Conservation (phyloP, 1,284 basidiomycete genomes). For the Stereum hirsutum region DNA sequence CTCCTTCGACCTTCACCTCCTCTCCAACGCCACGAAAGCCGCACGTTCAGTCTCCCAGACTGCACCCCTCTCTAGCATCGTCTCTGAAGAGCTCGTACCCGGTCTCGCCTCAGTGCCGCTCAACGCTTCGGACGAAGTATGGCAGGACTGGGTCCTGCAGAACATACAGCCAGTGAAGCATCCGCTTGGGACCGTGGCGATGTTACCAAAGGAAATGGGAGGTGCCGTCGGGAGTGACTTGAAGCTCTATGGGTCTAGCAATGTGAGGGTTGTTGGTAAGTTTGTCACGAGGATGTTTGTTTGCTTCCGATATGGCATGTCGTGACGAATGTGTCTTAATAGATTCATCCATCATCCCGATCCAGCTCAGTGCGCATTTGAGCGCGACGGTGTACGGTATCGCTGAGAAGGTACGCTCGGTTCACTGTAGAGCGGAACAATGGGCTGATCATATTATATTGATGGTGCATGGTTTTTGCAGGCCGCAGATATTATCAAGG, state of each 20-base stretch:
- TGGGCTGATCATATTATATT: too few species aligned
- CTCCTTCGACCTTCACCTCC: too few species aligned
- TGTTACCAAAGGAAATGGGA: conserved; percentile 50
- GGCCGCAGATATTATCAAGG: too few species aligned
- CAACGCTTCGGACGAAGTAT: conserved; percentile 32
- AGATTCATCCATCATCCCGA: conserved; percentile 16
- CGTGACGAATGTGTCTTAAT: too few species aligned
- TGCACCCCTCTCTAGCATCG: too few species aligned
- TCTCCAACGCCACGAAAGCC: too few species aligned
- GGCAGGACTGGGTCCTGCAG: conserved; percentile 33
- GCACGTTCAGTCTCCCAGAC: too few species aligned
- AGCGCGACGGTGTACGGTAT: conserved; percentile 17
- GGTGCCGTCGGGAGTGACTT: conserved; percentile 30
- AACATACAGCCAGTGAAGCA: conserved; percentile 38
- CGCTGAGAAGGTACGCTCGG: conserved; percentile 22
- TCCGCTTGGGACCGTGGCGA: conserved; percentile 51
- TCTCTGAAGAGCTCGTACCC: too few species aligned
- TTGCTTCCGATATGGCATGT: too few species aligned
- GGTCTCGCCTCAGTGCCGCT: conserved; percentile 28
- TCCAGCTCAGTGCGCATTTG: conserved; percentile 19
- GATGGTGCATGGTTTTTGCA: too few species aligned
- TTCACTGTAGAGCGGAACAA: too few species aligned
- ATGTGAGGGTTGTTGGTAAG: conserved; percentile 7
- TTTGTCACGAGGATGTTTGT: too few species aligned
- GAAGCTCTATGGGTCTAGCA: conserved; percentile 13